A percentile compares a stretch with the other conserved stretches of the same genome.
Conservation (phyloP, 2,329 filamentous ascomycete species). For the Plenodomus tracheiphilus region DNA sequence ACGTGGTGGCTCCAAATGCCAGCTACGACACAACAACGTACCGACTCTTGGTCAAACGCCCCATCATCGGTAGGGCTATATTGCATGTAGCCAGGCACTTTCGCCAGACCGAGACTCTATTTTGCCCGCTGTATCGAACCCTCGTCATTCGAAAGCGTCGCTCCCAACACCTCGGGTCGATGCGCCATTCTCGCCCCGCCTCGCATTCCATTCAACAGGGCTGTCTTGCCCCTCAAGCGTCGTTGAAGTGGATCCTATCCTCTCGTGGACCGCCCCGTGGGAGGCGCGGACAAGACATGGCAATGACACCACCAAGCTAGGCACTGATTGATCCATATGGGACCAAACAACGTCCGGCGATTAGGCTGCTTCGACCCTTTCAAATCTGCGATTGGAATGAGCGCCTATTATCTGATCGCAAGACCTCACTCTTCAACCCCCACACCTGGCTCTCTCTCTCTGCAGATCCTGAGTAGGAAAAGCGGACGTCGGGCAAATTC, state of each 20-base stretch:
- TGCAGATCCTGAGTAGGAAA: neutral
- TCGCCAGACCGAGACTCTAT: constrained; percentile 1
- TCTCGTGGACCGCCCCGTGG: neutral
- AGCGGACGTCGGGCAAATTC: neutral
- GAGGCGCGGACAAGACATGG: neutral
- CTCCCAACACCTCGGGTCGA: neutral
- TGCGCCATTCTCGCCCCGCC: constrained; percentile 1
- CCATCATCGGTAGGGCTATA: neutral
- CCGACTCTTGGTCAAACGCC: constrained; percentile 12
- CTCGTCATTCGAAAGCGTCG: constrained; percentile 7
- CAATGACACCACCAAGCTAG: neutral
- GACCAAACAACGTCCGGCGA: neutral
- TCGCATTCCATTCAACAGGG: constrained; percentile 8
- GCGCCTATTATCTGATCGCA: neutral
- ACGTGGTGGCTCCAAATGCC: constrained; percentile 31
- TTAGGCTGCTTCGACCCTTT: neutral
- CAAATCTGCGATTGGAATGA: no score
- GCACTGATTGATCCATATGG: neutral
- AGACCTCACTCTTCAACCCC: neutral
- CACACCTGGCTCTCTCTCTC: neutral
- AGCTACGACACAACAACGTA: constrained; percentile 28
- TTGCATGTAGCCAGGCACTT: constrained; percentile 6
- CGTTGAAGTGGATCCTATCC: neutral
- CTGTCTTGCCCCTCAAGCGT: neutral
- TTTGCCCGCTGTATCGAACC: constrained; percentile 1